Evolutionary conservation across 345 rosid species (phyloP).

Genomic region (Aquilaria sinensis): DNA sequence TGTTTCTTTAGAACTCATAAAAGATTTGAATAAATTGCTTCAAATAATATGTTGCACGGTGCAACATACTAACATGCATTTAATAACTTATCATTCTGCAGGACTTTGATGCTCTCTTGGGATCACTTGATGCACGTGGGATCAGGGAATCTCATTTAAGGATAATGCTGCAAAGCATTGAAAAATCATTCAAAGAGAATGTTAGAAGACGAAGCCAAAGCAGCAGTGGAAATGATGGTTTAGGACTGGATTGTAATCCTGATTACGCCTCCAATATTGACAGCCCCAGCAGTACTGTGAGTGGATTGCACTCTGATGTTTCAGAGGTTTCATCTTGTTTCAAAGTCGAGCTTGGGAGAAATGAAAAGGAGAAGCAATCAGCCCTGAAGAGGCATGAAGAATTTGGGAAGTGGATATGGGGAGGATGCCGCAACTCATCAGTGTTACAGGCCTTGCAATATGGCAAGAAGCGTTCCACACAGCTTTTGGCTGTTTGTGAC

Average conservation of each 20-base stretch:
- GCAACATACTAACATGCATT: not conserved
- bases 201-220: constrained; percentile 32
- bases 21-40: not conserved
- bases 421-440: constrained; percentile 46
- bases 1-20: constrained; percentile 13
- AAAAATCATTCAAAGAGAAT: constrained; percentile 68
- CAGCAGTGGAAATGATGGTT: constrained; percentile 28
- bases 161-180: constrained; percentile 81
- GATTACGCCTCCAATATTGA: constrained; percentile 32
- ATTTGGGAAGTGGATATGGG: constrained; percentile 83
- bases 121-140: constrained; percentile 86
- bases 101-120: constrained; percentile 84
- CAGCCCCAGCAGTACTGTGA: constrained; percentile 61
- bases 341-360: constrained; percentile 77
- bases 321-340: constrained; percentile 46
- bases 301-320: constrained; percentile 42
- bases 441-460: constrained; percentile 44
- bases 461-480: constrained; percentile 50
- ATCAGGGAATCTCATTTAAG: constrained; percentile 92
- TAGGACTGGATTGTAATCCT: constrained; percentile 35
- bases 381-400: constrained; percentile 65
- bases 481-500: constrained; percentile 62
- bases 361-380: constrained; percentile 51
- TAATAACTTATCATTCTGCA: constrained; percentile 16
- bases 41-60: constrained; percentile 2